Evolutionary conservation across 345 rosid genomes (phyloP).

Genomic region (Eucalyptus erythrocorys): DNA sequence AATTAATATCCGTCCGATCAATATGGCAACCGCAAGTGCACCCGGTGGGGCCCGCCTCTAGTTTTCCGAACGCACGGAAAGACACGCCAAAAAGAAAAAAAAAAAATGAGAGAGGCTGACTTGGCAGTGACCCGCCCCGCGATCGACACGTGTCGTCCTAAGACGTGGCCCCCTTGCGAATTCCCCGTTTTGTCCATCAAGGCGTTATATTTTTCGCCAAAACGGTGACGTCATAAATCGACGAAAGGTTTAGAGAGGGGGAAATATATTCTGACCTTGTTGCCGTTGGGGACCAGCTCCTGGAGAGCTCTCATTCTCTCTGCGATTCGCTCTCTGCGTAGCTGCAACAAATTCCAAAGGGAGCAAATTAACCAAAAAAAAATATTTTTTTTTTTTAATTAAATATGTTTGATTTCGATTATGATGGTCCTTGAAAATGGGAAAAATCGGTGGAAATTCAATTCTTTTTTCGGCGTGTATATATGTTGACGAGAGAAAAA

Average conservation of each 20-base stretch:
- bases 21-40: neutral
- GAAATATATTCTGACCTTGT: slow-evolving; percentile 43
- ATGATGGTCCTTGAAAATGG: neutral
- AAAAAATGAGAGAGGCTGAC: neutral
- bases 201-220: neutral
- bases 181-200: neutral
- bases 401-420: neutral
- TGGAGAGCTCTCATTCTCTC: slow-evolving; percentile 98
- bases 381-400: too few species aligned
- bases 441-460: neutral
- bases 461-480: neutral
- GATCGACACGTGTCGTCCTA: neutral
- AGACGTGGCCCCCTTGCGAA: neutral
- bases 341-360: slow-evolving; percentile 17
- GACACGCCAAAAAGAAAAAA: neutral
- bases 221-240: neutral
- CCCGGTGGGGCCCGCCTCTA: neutral
- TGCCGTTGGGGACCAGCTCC: slow-evolving; percentile 90
- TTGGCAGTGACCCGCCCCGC: neutral
- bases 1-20: neutral
- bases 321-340: slow-evolving; percentile 93
- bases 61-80: neutral
- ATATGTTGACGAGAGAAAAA: too few species aligned
- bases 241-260: neutral
- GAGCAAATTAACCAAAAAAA: neutral